phyloP scores from a whole-genome alignment of 306 rosid genomes.

The Potentilla sterilis region DNA sequence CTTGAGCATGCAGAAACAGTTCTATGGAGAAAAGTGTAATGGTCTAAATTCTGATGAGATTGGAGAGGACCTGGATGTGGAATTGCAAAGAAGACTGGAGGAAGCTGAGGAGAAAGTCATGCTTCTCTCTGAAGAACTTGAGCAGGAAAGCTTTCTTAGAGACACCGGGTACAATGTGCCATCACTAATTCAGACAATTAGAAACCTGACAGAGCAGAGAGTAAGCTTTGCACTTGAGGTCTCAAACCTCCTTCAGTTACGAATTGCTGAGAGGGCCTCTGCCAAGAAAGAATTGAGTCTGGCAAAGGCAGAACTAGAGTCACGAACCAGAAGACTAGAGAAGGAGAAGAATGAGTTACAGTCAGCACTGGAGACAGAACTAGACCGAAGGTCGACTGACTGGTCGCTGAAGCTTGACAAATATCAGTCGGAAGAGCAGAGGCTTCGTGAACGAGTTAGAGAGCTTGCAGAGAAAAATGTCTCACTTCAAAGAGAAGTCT shows the following conservation, averaged over 20 bases:
- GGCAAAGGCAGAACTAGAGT: constrained; percentile 58
- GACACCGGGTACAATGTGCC: constrained; percentile 58
- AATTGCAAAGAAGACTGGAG: constrained; percentile 57
- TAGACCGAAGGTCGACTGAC: constrained; percentile 94
- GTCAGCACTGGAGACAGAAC: constrained; percentile 77
- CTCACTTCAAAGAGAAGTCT: constrained; percentile 86
- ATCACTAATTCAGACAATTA: constrained; percentile 57
- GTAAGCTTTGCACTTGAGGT: constrained; percentile 68
- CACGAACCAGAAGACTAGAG: constrained; percentile 57
- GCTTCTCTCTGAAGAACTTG: constrained; percentile 60
- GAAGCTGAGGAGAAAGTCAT: constrained; percentile 79
- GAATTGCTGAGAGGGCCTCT: constrained; percentile 63
- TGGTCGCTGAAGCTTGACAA: constrained; percentile 93
- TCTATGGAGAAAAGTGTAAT: constrained; percentile 28
- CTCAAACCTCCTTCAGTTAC: constrained; percentile 72
- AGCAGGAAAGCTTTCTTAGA: constrained; percentile 57
- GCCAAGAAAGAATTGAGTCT: constrained; percentile 60
- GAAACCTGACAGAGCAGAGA: constrained; percentile 65
- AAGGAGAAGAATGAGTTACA: constrained; percentile 90
- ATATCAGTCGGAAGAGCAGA: constrained; percentile 80
- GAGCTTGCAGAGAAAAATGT: constrained; percentile 99
- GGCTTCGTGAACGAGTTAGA: constrained; percentile 93
- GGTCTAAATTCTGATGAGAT: constrained; percentile 42
- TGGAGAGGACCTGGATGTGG: constrained; percentile 55
- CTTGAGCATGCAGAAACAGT: constrained; percentile 30